phyloP scores from a whole-genome alignment of 106 monocot species.

The Iris macrosiphon region DNA sequence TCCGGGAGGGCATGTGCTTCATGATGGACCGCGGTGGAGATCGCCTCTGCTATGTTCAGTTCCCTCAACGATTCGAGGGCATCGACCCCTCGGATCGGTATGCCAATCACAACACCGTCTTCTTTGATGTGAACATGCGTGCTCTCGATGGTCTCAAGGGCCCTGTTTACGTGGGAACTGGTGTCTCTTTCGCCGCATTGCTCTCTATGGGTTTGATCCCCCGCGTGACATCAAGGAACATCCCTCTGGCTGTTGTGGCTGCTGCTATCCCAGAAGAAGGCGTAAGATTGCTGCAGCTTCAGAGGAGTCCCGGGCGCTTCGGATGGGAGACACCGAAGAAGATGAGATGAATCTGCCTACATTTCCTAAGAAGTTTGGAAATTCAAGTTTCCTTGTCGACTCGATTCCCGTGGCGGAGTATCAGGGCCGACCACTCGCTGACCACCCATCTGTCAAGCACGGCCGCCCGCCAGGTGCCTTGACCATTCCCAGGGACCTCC shows the following conservation, averaged over 20 bases:
- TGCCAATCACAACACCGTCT: conserved; percentile 79
- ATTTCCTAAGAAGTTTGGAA: conserved; percentile 84
- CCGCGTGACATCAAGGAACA: conserved; percentile 48
- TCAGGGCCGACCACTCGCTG: conserved; percentile 68
- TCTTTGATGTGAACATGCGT: conserved; percentile 79
- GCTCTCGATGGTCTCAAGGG: conserved; percentile 80
- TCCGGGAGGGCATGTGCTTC: conserved; percentile 97
- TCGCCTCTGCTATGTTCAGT: conserved; percentile 72
- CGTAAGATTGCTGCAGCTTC: conserved; percentile 12
- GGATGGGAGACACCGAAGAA: conserved; percentile 60
- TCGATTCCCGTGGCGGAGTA: conserved; percentile 72
- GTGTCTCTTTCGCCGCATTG: conserved; percentile 95
- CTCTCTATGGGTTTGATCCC: conserved; percentile 96
- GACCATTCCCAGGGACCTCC: conserved; percentile 40
- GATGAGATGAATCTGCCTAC: conserved; percentile 48
- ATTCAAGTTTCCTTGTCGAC: conserved; percentile 58
- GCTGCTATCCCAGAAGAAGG: conserved; percentile 35
- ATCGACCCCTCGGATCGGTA: conserved; percentile 83
- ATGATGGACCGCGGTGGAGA: conserved; percentile 88
- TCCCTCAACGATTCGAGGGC: conserved; percentile 76
- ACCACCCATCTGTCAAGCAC: conserved; percentile 61
- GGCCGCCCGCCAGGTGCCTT: conserved; percentile 58
- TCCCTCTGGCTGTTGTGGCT: conserved; percentile 25
- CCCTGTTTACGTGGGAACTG: conserved; percentile 94
- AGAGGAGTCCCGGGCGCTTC: conserved; percentile 54